These are phyloP conservation scores for Cornus suecica DNA, from an alignment of 148 eudicot genomes.

Conservation along the genomic window DNA sequence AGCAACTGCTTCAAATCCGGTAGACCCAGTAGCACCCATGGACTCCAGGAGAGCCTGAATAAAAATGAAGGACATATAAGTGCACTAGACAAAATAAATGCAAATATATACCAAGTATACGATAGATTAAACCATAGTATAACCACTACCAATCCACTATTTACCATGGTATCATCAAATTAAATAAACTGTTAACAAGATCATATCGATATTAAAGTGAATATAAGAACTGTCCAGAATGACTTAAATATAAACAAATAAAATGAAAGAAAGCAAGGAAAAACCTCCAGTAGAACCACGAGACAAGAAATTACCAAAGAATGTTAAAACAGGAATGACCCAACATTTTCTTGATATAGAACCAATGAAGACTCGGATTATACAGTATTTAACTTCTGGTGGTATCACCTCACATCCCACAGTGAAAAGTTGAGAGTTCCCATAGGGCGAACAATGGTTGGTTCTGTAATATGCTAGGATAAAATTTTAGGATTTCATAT, in stretches of 20 bases:
- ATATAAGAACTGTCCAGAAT: neutral
- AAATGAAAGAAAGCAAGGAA: neutral
- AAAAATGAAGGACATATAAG: neutral
- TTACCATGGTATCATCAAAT: neutral
- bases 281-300: neutral
- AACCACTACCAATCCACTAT: neutral
- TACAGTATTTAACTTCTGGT: too few species aligned
- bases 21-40: conserved; percentile 76
- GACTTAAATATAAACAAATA: too few species aligned
- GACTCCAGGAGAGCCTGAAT: conserved; percentile 85
- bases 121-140: neutral
- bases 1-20: conserved; percentile 87
- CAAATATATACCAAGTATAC: neutral
- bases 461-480: too few species aligned
- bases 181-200: neutral
- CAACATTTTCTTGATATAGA: neutral
- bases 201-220: neutral
- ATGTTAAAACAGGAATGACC: neutral
- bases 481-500: too few species aligned
- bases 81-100: neutral
- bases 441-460: too few species aligned
- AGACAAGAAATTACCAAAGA: neutral
- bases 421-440: too few species aligned
- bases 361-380: neutral
- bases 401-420: too few species aligned